Evolutionary conservation across 345 rosid genomes (phyloP).

Genomic region (Acer yangbiense): DNA sequence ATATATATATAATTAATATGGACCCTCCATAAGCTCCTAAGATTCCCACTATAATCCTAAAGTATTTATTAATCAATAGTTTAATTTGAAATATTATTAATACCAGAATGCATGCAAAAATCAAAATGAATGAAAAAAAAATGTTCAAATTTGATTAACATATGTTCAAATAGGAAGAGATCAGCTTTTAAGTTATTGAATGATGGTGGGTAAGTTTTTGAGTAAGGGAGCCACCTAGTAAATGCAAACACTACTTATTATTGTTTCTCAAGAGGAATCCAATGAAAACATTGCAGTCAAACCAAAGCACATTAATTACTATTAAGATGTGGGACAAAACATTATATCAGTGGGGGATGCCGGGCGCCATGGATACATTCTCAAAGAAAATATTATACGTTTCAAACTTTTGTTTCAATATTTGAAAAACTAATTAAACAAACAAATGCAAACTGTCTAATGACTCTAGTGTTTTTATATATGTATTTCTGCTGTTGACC

Average conservation of each 20-base stretch:
- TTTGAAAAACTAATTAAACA: not conserved
- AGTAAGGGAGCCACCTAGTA: not conserved
- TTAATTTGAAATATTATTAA: too few relatives aligned
- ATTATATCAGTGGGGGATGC: conserved; percentile 35
- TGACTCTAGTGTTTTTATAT: not conserved
- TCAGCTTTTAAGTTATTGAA: not conserved
- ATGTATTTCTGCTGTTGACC: not conserved
- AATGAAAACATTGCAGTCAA: conserved; percentile 24
- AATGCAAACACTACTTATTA: conserved; percentile 17
- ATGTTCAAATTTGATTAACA: not conserved
- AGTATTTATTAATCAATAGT: not conserved
- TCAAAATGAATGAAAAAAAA: not conserved
- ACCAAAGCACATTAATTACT: conserved; percentile 23
- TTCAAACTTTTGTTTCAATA: conserved; percentile 4
- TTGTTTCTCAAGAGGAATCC: conserved; percentile 34
- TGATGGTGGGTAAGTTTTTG: not conserved
- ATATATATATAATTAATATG: not conserved
- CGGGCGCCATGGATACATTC: conserved; percentile 12
- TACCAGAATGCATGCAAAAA: not conserved
- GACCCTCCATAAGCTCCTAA: not conserved
- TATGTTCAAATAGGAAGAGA: not conserved
- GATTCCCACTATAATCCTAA: not conserved
- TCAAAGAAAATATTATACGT: conserved; percentile 11
- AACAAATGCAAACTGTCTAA: not conserved
- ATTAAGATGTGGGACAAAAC: conserved; percentile 39